Base-by-base conservation (phyloP, 1,284 basidiomycete species). In the Inonotus hispidus region DNA sequence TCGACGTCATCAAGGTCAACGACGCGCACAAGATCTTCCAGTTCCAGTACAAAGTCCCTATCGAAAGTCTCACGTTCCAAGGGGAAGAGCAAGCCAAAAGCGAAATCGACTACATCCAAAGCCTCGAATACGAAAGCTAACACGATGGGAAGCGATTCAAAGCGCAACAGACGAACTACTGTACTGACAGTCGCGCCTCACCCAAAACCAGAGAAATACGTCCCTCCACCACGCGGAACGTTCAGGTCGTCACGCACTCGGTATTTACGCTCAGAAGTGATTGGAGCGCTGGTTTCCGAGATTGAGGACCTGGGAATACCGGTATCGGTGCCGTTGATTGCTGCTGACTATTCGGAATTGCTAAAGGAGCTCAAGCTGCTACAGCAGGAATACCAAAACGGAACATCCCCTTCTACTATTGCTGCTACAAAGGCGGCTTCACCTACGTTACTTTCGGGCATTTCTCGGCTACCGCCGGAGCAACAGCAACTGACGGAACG, bases 221-320 rank as follows among this genome's bases (percentile, higher is more conserved):
- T 25, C 2, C 53, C 59, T 1, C 59, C 59, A 21, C 59, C 59
- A n/a, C 53, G 54, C 21, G 59, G 59, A 27, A 60, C 59, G 54
- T 60, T 60, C 29, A 53, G 59, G 13, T 37, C 59, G 10, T 60
- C 59, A 27, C 49, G 49, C 35, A 53, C 59, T 19, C 59, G 53
- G 29, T 19, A 23, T 29, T 35, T 60, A 5, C 59, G 59, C 45
- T 27, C 53, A 14, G 59, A 60, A 21, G 23, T 56, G 23, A 27
- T 55, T 5, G 37, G 37, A 10, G 21, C 13, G 19, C 23, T 55
- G 8, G 29, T 55, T 35, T 52, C 50, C n/a, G 43, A 47, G 47
- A 35, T 58, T 27, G 43, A 27, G 16, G 16, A 29, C 39, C 13
- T 21, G 46, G 19, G n/a, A 32, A 49, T 43, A 37, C 43, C 16